Evolutionary conservation across 192 early-diverging fungal species (phyloP).

Genomic region (Backusella liffmaniae): DNA sequence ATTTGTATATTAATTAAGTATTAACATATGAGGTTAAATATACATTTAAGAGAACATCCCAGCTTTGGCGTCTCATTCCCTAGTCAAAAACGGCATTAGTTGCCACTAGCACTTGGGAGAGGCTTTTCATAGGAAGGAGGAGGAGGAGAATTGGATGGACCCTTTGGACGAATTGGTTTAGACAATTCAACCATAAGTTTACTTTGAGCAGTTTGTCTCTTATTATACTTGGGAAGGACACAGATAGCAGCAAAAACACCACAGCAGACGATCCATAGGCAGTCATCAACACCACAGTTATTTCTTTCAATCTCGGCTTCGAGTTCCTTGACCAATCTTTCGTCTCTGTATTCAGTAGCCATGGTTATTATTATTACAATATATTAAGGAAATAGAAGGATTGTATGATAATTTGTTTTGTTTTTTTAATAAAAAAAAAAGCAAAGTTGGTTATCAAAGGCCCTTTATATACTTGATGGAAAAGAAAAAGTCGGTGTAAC

Average conservation of each 20-base stretch:
- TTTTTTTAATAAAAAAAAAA: background rate
- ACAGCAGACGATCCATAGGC: background rate
- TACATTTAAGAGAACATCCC: background rate
- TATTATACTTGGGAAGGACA: background rate
- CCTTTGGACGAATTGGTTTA: background rate
- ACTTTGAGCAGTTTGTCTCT: background rate
- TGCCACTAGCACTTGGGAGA: background rate
- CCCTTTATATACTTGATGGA: background rate
- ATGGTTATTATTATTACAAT: background rate
- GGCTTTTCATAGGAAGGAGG: background rate
- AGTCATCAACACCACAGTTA: background rate
- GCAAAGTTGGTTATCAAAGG: background rate
- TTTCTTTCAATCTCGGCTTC: constrained; percentile 3
- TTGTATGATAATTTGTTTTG: background rate
- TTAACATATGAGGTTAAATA: background rate
- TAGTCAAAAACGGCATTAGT: background rate
- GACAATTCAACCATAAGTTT: background rate
- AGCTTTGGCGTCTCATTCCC: background rate
- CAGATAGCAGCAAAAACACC: background rate
- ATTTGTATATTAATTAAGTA: background rate
- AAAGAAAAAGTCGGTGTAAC: background rate
- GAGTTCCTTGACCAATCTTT: constrained; percentile 1
- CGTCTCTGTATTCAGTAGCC: constrained; percentile 13
- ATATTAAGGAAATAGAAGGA: background rate
- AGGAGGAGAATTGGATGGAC: background rate